Base-by-base conservation (phyloP, 2,329 filamentous ascomycete genomes). In the Verticillium albo-atrum region DNA sequence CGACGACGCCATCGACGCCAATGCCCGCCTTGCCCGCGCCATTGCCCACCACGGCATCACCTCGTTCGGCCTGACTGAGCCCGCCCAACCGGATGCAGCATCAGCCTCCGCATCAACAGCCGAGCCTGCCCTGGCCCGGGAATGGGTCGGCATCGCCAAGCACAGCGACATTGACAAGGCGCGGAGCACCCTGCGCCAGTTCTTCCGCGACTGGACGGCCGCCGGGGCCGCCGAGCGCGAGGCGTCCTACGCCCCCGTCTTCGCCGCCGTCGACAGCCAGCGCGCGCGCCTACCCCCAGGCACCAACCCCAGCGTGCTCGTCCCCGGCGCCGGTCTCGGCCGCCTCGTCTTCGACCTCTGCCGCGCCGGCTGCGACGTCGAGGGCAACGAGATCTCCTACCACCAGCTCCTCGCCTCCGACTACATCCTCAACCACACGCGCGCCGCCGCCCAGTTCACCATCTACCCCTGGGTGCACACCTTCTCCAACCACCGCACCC, bases 331-430 rank as follows among this genome's bases (percentile, higher is more conserved):
- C 4, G 95, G 95, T 0, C 79, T 99, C 2, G 95, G 92, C 3
- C 84, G 95, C 15, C 79, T 98, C 2, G 91, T 98, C 0, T 96
- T 96, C 68, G 95, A 99, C 52, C 79, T 98, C 15, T 92, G 89
- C 70, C 78, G 77, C 28, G 79, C 78, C 1, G 93, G 95, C 12
- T 96, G 87, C 72, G 77, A 83, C 12, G 84, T 87, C 1, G 92
- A 97, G 72, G 94, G 94, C 28, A 98, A 97, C 70, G 91, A 99
- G 75, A 96, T 98, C 62, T 97, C 93, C 3, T 98, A 96, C 70
- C 95, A 99, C 72, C 92, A 97, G 72, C 84, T 99, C n/a, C 81
- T 98, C 60, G 92, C 92, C 1, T 96, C 91, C 6, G 85, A 84
- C 0, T 88, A 90, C 70, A 83, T 93, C 17, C 83, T 93, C 54